These are phyloP conservation scores for Ogataea pini DNA, from an alignment of 805 yeast species.

Conservation along the genomic window DNA sequence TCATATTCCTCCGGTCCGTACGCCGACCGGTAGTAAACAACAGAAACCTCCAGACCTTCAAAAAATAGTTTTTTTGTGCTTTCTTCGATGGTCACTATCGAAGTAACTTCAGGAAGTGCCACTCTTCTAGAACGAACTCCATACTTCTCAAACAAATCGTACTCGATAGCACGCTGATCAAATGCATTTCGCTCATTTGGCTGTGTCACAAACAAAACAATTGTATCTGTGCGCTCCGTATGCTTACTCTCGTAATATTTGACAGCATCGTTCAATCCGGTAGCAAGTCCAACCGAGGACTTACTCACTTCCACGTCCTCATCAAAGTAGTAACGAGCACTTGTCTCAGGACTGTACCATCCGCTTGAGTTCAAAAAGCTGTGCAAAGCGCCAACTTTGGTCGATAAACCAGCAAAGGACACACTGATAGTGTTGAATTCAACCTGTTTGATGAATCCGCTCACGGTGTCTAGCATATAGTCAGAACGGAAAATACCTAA, in stretches of 20 bases:
- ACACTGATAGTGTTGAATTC: slow-evolving; percentile 96
- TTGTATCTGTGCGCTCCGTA: slow-evolving; percentile 40
- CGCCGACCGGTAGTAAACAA: slow-evolving; percentile 88
- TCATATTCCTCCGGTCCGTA: slow-evolving; percentile 83
- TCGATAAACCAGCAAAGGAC: slow-evolving; percentile 88
- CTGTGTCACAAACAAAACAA: slow-evolving; percentile 79
- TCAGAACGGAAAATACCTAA: slow-evolving; percentile 90
- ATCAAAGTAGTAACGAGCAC: slow-evolving; percentile 45
- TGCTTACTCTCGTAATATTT: slow-evolving; percentile 46
- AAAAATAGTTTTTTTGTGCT: slow-evolving; percentile 53
- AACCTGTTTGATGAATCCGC: slow-evolving; percentile 78
- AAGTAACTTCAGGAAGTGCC: slow-evolving; percentile 59
- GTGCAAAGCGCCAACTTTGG: slow-evolving; percentile 79
- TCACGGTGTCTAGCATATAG: slow-evolving; percentile 63
- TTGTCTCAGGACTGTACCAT: slow-evolving; percentile 44
- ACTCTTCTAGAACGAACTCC: slow-evolving; percentile 65
- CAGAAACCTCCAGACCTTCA: slow-evolving; percentile 72
- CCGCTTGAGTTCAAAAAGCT: slow-evolving; percentile 61
- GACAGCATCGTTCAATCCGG: slow-evolving; percentile 70
- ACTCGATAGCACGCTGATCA: slow-evolving; percentile 88
- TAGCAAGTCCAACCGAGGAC: slow-evolving; percentile 61
- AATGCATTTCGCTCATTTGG: slow-evolving; percentile 84
- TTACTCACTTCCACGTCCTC: slow-evolving; percentile 61
- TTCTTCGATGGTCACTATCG: slow-evolving; percentile 42
- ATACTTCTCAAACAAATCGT: slow-evolving; percentile 55